These are phyloP conservation scores for Phtheirospermum japonicum DNA, from an alignment of 257 asterid species.

Conservation along the genomic window DNA sequence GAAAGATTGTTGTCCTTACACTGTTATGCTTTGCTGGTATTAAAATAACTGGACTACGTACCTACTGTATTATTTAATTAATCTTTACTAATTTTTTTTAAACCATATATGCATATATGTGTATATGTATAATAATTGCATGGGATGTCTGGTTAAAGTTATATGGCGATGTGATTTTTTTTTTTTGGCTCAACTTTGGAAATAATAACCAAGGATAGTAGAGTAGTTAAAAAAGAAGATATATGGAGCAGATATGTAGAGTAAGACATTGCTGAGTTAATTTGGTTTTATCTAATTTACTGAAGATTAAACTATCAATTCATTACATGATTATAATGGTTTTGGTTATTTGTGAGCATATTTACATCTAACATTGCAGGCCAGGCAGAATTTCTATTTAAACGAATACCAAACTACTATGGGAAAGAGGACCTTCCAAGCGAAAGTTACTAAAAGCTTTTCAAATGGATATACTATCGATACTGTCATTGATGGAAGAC, in stretches of 20 bases:
- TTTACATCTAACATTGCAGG: conserved; percentile 40
- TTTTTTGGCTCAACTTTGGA: too few species aligned
- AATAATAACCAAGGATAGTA: too few species aligned
- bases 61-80: neutral
- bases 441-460: conserved; percentile 69
- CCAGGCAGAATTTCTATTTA: conserved; percentile 45
- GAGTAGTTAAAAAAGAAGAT: too few species aligned
- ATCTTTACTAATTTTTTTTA: neutral
- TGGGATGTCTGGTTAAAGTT: neutral
- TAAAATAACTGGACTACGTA: neutral
- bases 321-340: neutral
- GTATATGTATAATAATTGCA: too few species aligned
- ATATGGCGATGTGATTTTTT: too few species aligned
- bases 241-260: too few species aligned
- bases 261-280: too few species aligned
- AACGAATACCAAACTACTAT: conserved; percentile 50
- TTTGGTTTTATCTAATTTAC: neutral
- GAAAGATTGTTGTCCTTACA: neutral
- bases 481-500: conserved; percentile 83
- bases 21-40: neutral
- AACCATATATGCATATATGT: too few species aligned
- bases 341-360: neutral
- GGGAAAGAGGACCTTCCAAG: conserved; percentile 79
- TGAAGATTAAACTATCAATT: conserved; percentile 17
- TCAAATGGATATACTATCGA: conserved; percentile 69